Base-by-base conservation (phyloP, 2,329 filamentous ascomycete genomes). In the Ophidiomyces ophidiicola region DNA sequence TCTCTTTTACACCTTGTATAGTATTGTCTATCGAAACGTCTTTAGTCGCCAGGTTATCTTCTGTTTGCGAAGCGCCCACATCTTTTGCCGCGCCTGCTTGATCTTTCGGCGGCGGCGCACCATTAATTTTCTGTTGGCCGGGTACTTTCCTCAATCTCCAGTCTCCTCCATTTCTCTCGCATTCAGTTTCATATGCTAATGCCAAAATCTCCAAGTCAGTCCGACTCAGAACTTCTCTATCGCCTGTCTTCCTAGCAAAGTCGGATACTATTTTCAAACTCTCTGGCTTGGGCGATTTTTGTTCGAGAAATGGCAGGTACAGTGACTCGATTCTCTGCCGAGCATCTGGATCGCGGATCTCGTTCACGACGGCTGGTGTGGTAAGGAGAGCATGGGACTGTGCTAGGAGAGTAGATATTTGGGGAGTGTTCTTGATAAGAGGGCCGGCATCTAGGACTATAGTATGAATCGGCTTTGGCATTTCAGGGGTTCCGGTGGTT, bases 161-260 rank as follows among this genome's bases (percentile, higher is more conserved):
- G 56, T 93, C 79, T 1, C 87, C 87, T n/a, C 78, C 76, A 56
- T 93, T 92, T 43, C 79, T 70, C 66, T 96, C 87, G 52, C 83
- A 82, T 53, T 96, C 88, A n/a, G 96, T 58, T 58, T 98, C 90
- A 58, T 96, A 96, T 1, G 85, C 82, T 41, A 98, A 67, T 6
- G 88, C 90, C 53, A 96, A 67, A 28, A 98, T 72, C 50, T 92
- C 82, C 44, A 96, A 67, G 76, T 98, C 90, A 1, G 86, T 82
- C 55, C 73, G 77, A 62, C 87, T 94, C 43, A 98, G 66, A 1
- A 94, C 88, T 7, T 81, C 75, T 46, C 87, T 70, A 59, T 98
- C 90, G 40, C 90, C 90, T 0, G 90, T 96, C 57, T 78, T 81
- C 39, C 83, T 75, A 31, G 90, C 83, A 66, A 96, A 96, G 42